Evolutionary conservation across 768 basidiomycete species (phyloP).

Genomic region (Russula olivacea): DNA sequence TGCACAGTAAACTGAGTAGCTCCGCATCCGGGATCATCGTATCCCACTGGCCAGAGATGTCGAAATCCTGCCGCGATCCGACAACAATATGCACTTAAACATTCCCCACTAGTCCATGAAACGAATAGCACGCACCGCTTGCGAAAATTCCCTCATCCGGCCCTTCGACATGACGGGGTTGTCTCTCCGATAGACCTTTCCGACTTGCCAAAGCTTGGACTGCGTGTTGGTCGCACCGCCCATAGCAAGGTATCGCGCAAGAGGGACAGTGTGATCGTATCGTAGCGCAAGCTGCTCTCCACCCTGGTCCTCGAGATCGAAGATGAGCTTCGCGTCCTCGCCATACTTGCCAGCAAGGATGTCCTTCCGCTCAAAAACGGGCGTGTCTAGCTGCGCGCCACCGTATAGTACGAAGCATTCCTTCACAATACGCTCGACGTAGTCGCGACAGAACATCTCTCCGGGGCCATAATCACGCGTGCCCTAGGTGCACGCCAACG

Average conservation of each 20-base stretch:
- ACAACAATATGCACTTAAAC: not conserved
- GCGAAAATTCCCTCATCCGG: slow-evolving; percentile 96
- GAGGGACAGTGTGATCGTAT: slow-evolving; percentile 96
- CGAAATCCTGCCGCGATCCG: slow-evolving; percentile 66
- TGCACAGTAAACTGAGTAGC: slow-evolving; percentile 73
- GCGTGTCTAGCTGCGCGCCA: slow-evolving; percentile 90
- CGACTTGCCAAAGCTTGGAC: slow-evolving; percentile 92
- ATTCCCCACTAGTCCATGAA: not conserved
- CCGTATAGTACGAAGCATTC: slow-evolving; percentile 86
- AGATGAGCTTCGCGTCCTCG: slow-evolving; percentile 95
- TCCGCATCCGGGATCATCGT: slow-evolving; percentile 98
- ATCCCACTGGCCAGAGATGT: slow-evolving; percentile 89
- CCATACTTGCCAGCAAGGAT: slow-evolving; percentile 95
- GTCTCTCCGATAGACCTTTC: slow-evolving; percentile 97
- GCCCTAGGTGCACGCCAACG: slow-evolving; percentile 46
- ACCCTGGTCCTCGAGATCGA: slow-evolving; percentile 95
- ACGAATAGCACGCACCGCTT: slow-evolving; percentile 58
- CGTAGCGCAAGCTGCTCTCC: slow-evolving; percentile 92
- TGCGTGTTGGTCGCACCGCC: slow-evolving; percentile 68
- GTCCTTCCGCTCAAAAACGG: slow-evolving; percentile 97
- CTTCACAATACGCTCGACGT: slow-evolving; percentile 84
- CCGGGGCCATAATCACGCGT: slow-evolving; percentile 91
- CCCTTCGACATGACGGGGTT: slow-evolving; percentile 98
- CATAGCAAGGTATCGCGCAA: slow-evolving; percentile 95
- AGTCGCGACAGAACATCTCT: slow-evolving; percentile 88